A percentile compares a stretch with the other conserved stretches of the same genome.
Evolutionary conservation across 225 moss, liverwort and hornwort species (phyloP).

Genomic region (Physcomitrium patens): DNA sequence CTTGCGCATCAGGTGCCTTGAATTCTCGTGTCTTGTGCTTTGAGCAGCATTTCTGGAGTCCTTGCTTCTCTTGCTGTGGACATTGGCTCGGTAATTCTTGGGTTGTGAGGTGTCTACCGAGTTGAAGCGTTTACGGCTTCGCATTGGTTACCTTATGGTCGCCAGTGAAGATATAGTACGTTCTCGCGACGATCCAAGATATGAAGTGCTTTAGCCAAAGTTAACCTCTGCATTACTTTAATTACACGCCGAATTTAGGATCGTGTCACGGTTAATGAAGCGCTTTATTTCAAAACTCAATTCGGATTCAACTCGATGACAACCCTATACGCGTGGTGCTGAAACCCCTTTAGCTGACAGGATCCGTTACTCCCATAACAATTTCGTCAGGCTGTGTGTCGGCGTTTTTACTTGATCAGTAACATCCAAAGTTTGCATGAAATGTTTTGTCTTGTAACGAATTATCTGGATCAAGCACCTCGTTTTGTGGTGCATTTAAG

Average conservation of each 20-base stretch:
- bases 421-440: neutral
- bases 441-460: neutral
- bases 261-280: no score
- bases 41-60: neutral
- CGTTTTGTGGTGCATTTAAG: neutral
- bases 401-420: neutral
- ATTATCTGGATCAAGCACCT: neutral
- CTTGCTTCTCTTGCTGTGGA: neutral
- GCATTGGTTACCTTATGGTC: no score
- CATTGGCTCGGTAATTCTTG: neutral
- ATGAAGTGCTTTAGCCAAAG: no score
- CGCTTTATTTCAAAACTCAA: no score
- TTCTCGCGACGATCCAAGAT: no score
- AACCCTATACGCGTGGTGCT: no score
- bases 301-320: no score
- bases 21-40: neutral
- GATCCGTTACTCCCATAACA: no score
- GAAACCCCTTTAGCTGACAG: neutral
- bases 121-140: no score
- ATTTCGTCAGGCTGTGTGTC: neutral
- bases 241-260: no score
- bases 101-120: neutral
- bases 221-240: no score
- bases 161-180: no score
- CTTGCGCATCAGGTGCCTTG: constrained; percentile 36